Base-by-base conservation (phyloP, 2,329 filamentous ascomycete genomes). In the Stachybotrys elegans region DNA sequence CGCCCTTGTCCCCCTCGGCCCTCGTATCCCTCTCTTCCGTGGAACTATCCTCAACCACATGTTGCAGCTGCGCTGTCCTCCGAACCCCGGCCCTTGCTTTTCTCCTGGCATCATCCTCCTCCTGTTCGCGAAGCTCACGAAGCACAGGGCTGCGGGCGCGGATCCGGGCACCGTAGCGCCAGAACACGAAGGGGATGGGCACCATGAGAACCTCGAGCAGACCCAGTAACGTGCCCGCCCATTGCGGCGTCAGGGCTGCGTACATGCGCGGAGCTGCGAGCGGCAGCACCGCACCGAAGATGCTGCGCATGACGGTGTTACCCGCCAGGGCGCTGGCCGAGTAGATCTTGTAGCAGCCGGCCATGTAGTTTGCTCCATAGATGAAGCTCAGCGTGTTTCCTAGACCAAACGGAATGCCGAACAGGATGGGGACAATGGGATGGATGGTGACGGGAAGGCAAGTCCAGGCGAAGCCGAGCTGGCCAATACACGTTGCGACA, bases 391-490 rank as follows among this genome's bases (percentile, higher is more conserved):
- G 74, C 8, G 79, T 83, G 55, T 92, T 93, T 0, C 88, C 88
- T 0, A 78, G 73, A 9, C 88, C 88, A 54, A 93, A 94, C 0
- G 84, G 85, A 6, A 94, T 76, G 1, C 88, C 88, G 2, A 88
- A 88, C 0, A 87, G 69, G 40, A 94, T 84, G 2, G 88, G 85
- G 17, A 81, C 73, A n/a, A 89, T 81, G 84, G 87, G 94, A 60
- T 88, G 90, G 23, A 94, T 88, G 5, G 79, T 77, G 0, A 66
- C 68, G 0, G 90, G 90, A 0, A 89, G 79, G 48, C 84, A 90
- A 0, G 90, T 95, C 89, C 89, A 95, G 0, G 87, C 81, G 58
- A 96, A 96, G 62, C 84, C 85, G 20, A 96, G 76, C 63, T 95
- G 84, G 14, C 90, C 91, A 4, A 88, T 62, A 0, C 89, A 86